These are phyloP conservation scores for Globisporangium yorkense DNA, from an alignment of 352 stramenopile species.

Conservation along the genomic window DNA sequence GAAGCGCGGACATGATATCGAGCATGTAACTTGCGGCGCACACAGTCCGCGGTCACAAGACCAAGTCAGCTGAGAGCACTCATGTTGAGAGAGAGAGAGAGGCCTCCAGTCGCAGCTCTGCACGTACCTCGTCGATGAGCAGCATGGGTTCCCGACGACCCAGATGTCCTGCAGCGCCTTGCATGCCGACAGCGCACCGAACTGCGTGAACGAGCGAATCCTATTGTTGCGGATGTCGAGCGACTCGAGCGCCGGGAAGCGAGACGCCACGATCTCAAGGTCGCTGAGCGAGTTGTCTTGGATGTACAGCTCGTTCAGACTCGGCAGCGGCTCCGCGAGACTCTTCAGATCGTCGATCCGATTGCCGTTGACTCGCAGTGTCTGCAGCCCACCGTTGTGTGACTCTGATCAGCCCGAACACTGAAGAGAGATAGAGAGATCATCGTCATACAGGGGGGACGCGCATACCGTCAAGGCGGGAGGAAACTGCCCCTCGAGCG, in stretches of 20 bases:
- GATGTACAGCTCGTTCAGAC: constrained; percentile 63
- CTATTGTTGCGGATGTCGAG: constrained; percentile 66
- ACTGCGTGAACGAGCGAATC: constrained; percentile 17
- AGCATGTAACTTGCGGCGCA: constrained; percentile 38
- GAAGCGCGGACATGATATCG: constrained; percentile 32
- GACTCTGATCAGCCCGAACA: neutral
- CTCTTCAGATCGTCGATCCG: constrained; percentile 36
- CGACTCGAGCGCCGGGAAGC: constrained; percentile 56
- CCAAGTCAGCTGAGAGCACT: too few species aligned
- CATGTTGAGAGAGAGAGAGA: too few species aligned
- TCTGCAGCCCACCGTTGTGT: neutral
- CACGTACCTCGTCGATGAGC: constrained; percentile 34
- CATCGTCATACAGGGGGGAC: neutral
- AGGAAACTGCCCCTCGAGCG: constrained; percentile 45
- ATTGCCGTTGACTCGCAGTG: constrained; percentile 47
- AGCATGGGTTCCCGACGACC: constrained; percentile 65
- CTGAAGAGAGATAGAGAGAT: neutral
- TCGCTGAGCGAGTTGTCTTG: constrained; percentile 46
- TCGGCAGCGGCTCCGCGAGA: constrained; percentile 24
- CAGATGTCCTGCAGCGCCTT: constrained; percentile 51
- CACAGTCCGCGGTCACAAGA: too few species aligned
- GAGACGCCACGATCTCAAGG: constrained; percentile 20
- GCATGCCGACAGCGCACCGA: constrained; percentile 20
- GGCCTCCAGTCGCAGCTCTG: neutral
- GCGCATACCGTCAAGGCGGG: constrained; percentile 33